Percentiles rank a stretch among this genome's conserved stretches.
These are phyloP conservation scores for Thecaphora frezii DNA, from an alignment of 1,284 basidiomycete species.

Conservation along the genomic window DNA sequence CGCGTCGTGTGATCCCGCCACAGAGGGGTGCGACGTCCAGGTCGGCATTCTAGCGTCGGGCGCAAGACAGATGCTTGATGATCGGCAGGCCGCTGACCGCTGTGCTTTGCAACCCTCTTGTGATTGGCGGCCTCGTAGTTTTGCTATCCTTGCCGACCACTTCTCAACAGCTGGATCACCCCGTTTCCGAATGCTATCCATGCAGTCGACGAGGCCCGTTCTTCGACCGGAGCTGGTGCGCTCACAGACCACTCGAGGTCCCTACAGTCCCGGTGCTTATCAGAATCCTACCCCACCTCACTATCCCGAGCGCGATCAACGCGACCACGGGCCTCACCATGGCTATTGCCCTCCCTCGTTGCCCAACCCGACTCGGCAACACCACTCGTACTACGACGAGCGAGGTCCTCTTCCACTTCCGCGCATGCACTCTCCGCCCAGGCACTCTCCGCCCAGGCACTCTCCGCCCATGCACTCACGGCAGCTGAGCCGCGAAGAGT, in stretches of 20 bases:
- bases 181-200: neutral
- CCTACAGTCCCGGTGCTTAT: neutral
- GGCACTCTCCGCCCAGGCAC: too few relatives aligned
- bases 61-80: too few relatives aligned
- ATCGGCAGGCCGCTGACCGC: too few relatives aligned
- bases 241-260: neutral
- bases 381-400: conserved; percentile 38
- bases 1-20: too few relatives aligned
- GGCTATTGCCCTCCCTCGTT: conserved; percentile 6
- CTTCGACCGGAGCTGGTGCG: neutral
- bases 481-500: conserved; percentile 15
- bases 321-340: conserved; percentile 4
- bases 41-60: too few relatives aligned
- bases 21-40: too few relatives aligned
- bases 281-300: neutral
- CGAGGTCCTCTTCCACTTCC: conserved; percentile 22
- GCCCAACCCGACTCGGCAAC: conserved; percentile 23
- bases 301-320: conserved; percentile 16
- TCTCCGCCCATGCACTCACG: conserved; percentile 29
- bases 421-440: too few relatives aligned
- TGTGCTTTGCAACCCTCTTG: too few relatives aligned
- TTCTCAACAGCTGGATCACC: too few relatives aligned
- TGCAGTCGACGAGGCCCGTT: neutral
- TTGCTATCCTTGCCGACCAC: too few relatives aligned
- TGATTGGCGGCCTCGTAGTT: too few relatives aligned